Conservation (phyloP, 2,329 filamentous ascomycete species). For the Fusarium torreyae region DNA sequence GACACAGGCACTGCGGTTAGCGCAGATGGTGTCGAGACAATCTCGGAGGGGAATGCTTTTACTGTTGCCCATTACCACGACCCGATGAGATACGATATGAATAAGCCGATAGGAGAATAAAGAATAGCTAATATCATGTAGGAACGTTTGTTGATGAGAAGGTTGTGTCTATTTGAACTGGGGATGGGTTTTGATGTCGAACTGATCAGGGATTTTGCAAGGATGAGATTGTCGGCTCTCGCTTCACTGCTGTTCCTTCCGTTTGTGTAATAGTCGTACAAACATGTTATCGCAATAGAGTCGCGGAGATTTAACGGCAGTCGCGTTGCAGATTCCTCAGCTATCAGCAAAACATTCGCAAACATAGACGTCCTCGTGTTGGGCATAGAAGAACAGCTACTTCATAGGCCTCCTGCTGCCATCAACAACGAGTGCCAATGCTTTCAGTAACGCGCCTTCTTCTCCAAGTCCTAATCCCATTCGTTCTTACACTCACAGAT, state of each 20-base stretch:
- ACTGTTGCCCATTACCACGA: constrained; percentile 59
- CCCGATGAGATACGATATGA: neutral
- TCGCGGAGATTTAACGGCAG: neutral
- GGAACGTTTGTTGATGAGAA: neutral
- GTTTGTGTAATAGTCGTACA: neutral
- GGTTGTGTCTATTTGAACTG: neutral
- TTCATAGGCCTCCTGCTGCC: no score
- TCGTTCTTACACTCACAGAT: no score
- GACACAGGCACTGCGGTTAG: constrained; percentile 62
- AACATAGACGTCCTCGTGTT: no score
- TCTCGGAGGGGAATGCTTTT: constrained; percentile 59
- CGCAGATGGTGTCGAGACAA: constrained; percentile 65
- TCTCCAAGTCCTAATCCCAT: no score
- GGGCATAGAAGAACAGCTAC: no score
- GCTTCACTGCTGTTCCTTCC: neutral
- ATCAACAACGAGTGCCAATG: no score
- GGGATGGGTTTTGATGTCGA: neutral
- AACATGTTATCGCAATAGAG: neutral
- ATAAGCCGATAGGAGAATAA: neutral
- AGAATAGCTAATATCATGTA: no score
- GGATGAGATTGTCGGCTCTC: no score
- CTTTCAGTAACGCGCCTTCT: no score
- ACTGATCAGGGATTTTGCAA: neutral
- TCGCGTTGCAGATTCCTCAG: no score
- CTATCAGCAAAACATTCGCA: no score